Percentiles rank a stretch among this genome's conserved stretches.
phyloP scores from a whole-genome alignment of 1,139 yeast genomes.

The Insectozyma bohioensis region DNA sequence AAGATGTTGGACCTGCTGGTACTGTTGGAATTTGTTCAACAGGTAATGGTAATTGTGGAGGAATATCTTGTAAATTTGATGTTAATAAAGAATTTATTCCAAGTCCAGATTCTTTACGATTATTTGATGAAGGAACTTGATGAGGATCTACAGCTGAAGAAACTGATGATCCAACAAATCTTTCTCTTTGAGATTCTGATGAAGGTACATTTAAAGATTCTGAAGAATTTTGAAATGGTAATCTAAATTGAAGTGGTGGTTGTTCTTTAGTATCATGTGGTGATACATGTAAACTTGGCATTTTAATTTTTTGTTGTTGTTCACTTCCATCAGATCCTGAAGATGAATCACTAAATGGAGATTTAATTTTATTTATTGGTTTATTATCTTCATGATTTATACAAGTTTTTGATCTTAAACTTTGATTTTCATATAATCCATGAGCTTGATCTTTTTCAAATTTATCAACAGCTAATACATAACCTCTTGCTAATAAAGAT shows the following conservation, averaged over 20 bases:
- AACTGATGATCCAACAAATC: slow-evolving; percentile 14
- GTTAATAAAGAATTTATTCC: slow-evolving; percentile 28
- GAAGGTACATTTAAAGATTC: slow-evolving; percentile 6
- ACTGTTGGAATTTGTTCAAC: slow-evolving; percentile 49
- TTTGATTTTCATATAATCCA: slow-evolving; percentile 11
- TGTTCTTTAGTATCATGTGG: neutral
- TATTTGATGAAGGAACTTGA: too few relatives aligned
- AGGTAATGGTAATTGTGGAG: slow-evolving; percentile 58
- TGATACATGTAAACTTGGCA: slow-evolving; percentile 1
- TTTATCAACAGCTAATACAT: slow-evolving; percentile 55
- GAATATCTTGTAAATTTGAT: too few relatives aligned
- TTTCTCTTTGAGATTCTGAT: slow-evolving; percentile 8
- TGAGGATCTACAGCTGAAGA: slow-evolving; percentile 26
- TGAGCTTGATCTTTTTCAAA: slow-evolving; percentile 36
- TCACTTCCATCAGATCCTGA: slow-evolving; percentile 11
- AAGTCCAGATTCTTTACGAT: too few relatives aligned
- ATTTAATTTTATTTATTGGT: slow-evolving; percentile 16
- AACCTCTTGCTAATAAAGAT: slow-evolving; percentile 58
- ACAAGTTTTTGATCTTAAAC: slow-evolving; percentile 13
- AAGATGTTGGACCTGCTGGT: slow-evolving; percentile 37
- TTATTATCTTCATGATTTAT: slow-evolving; percentile 6
- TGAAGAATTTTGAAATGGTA: slow-evolving; percentile 58
- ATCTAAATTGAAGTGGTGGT: slow-evolving; percentile 46
- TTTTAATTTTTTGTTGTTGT: too few relatives aligned
- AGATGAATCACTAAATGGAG: slow-evolving; percentile 16